Evolutionary conservation across 2,329 filamentous ascomycete species (phyloP), one percentile per base, ranked within the genome.

Genomic region (Fusarium equiseti): DNA sequence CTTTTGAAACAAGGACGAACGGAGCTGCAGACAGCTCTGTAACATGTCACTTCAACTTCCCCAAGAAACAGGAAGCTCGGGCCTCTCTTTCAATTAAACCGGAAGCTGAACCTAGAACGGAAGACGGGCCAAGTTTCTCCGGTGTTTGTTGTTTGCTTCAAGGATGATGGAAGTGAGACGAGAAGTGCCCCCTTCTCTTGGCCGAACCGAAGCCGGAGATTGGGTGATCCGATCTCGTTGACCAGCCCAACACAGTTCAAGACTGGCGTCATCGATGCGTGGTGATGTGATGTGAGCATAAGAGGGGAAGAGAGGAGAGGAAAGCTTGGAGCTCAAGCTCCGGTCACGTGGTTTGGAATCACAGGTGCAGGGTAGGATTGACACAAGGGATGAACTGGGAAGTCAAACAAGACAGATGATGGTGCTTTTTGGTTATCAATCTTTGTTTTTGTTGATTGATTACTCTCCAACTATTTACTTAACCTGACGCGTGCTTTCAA

Each of bases 221-320:
- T 42, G 43, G 40, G 43, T 52, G 32, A 45, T 63, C 42, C 32
- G 20, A 53, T 20, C 27, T 10, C 13, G n/a, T 27, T 27, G n/a
- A 42, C 13, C 24, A 22, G 27, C 12, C 31, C 42, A 50, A 31
- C 22, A 42, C 29, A 40, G n/a, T 24, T 43, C 27, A 40, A 38
- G n/a, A 24, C 44, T 71, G 68, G 68, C 68, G 68, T 71, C 68
- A 71, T 71, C 45, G 59, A 61, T 52, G n/a, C 46, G 56, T 44
- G 20, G 46, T 59, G 66, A 70, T 70, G 54, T 44, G 57, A 70
- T 68, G 22, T 31, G 27, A 40, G 35, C 11, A 16, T 54, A 20
- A 18, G 40, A 29, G 48, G 40, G 29, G 59, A 51, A n/a, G 31
- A 24, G 52, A 31, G 38, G 53, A 51, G 11, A 22, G 27, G 52